Conservation (phyloP, 768 basidiomycete genomes). For the Holtermannia corniformis region DNA sequence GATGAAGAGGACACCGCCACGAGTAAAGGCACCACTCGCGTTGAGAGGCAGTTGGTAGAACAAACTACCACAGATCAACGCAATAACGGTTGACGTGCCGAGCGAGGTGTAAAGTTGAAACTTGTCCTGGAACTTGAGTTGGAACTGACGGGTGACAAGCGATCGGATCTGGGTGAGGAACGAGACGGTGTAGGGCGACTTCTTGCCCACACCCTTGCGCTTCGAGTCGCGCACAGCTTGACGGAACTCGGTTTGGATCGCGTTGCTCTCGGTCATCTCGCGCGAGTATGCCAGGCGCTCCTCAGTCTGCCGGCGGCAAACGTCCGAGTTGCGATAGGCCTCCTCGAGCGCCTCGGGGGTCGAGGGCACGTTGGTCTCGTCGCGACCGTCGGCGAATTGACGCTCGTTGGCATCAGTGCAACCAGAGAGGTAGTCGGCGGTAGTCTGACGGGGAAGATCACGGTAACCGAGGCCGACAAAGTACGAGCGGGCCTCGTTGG, state of each 20-base stretch:
- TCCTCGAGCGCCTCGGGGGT: slow-evolving; percentile 60
- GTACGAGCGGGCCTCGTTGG: slow-evolving; percentile 56
- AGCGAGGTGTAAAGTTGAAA: slow-evolving; percentile 70
- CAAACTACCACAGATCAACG: slow-evolving; percentile 50
- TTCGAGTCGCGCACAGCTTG: slow-evolving; percentile 70
- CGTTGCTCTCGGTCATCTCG: slow-evolving; percentile 49
- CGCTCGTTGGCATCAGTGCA: slow-evolving; percentile 46
- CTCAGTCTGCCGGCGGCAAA: slow-evolving; percentile 44
- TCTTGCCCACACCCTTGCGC: slow-evolving; percentile 59
- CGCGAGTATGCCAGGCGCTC: slow-evolving; percentile 56
- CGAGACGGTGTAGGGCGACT: slow-evolving; percentile 73
- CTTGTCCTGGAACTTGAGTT: slow-evolving; percentile 56
- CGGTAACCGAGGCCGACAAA: slow-evolving; percentile 64
- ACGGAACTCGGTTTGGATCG: slow-evolving; percentile 61
- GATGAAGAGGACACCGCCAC: slow-evolving; percentile 69
- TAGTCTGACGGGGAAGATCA: slow-evolving; percentile 68
- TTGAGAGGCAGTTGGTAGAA: slow-evolving; percentile 65
- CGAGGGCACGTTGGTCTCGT: slow-evolving; percentile 53
- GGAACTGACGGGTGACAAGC: slow-evolving; percentile 63
- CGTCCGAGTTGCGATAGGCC: slow-evolving; percentile 51
- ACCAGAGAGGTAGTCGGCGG: slow-evolving; percentile 69
- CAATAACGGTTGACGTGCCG: slow-evolving; percentile 51
- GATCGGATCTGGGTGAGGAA: slow-evolving; percentile 65
- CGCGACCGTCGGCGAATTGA: slow-evolving; percentile 62
- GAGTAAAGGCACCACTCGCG: slow-evolving; percentile 74